These are phyloP conservation scores for Talaromyces funiculosus DNA, from an alignment of 2,329 filamentous ascomycete genomes.

Conservation along the genomic window DNA sequence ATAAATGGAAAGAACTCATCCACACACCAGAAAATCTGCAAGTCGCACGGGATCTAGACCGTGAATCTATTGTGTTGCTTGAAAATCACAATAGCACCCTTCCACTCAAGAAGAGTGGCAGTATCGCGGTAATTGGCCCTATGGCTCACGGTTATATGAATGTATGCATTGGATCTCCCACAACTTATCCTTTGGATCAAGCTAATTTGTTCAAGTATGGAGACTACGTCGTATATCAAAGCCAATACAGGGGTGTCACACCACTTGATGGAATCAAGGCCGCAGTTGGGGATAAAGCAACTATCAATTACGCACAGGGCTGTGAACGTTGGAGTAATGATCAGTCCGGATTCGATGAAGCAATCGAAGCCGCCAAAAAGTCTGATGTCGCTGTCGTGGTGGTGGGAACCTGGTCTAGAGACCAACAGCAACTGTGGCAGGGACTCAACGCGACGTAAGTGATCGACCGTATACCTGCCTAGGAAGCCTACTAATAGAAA, in stretches of 20 bases:
- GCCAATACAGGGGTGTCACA: conserved; percentile 61
- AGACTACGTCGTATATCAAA: conserved; percentile 64
- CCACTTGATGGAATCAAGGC: conserved; percentile 64
- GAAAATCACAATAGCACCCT: conserved; percentile 53
- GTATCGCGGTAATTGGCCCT: conserved; percentile 66
- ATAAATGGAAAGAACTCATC: conserved; percentile 54
- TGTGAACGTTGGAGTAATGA: conserved; percentile 69
- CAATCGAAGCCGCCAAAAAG: conserved; percentile 58
- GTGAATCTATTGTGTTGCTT: conserved; percentile 57
- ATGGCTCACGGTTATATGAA: conserved; percentile 70
- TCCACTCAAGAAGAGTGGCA: conserved; percentile 58
- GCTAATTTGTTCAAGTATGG: conserved; percentile 49
- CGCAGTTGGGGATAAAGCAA: conserved; percentile 51
- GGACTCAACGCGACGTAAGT: conserved; percentile 61
- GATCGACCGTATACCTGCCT: too few relatives aligned
- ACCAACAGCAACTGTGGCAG: conserved; percentile 65
- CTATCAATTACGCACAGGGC: conserved; percentile 62
- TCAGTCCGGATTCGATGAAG: conserved; percentile 61
- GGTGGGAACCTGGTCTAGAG: conserved; percentile 69
- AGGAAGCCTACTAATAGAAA: not conserved
- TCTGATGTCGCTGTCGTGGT: conserved; percentile 69
- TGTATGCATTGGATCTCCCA: conserved; percentile 37
- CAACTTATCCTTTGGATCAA: conserved; percentile 13
- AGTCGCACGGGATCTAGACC: conserved; percentile 58
- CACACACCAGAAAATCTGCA: conserved; percentile 56